Conservation (phyloP, 352 stramenopile genomes). For the Saprolegnia diclina region DNA sequence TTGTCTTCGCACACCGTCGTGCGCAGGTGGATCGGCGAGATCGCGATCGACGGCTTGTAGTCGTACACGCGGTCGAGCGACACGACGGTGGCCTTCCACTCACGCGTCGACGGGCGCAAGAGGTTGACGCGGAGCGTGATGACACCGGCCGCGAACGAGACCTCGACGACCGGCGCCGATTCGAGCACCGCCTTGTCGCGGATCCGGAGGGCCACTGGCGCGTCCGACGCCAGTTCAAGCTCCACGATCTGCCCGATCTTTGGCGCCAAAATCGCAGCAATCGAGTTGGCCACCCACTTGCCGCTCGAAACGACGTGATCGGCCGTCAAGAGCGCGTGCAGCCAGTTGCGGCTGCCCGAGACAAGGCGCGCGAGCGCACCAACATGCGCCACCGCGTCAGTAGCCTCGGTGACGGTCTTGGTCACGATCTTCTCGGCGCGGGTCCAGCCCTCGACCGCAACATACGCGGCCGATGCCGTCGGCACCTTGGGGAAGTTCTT, state of each 20-base stretch:
- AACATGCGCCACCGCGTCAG: constrained; percentile 39
- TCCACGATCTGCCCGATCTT: constrained; percentile 43
- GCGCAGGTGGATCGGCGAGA: constrained; percentile 44
- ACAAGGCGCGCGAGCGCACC: constrained; percentile 34
- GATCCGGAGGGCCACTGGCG: constrained; percentile 7
- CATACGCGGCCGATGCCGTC: constrained; percentile 2
- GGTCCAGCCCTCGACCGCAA: constrained; percentile 31
- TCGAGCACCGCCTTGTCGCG: not conserved
- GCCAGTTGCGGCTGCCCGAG: constrained; percentile 43
- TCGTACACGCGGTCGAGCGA: constrained; percentile 53
- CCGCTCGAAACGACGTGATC: constrained; percentile 44
- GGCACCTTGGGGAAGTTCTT: constrained; percentile 11
- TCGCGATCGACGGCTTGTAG: constrained; percentile 41
- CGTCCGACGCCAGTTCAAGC: constrained; percentile 19
- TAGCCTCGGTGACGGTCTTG: constrained; percentile 33
- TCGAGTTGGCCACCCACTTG: constrained; percentile 67
- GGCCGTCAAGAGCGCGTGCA: constrained; percentile 48
- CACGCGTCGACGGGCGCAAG: constrained; percentile 47
- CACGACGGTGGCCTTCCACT: constrained; percentile 40
- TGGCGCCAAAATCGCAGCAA: constrained; percentile 46
- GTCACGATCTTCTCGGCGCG: constrained; percentile 27
- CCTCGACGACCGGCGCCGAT: constrained; percentile 41
- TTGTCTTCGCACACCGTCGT: constrained; percentile 41
- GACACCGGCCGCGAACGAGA: constrained; percentile 34
- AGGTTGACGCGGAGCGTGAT: constrained; percentile 55